A percentile compares a stretch with the other conserved stretches of the same genome.
phyloP scores from a whole-genome alignment of 2,329 filamentous ascomycete genomes.

The Daldinia eschscholtzii region DNA sequence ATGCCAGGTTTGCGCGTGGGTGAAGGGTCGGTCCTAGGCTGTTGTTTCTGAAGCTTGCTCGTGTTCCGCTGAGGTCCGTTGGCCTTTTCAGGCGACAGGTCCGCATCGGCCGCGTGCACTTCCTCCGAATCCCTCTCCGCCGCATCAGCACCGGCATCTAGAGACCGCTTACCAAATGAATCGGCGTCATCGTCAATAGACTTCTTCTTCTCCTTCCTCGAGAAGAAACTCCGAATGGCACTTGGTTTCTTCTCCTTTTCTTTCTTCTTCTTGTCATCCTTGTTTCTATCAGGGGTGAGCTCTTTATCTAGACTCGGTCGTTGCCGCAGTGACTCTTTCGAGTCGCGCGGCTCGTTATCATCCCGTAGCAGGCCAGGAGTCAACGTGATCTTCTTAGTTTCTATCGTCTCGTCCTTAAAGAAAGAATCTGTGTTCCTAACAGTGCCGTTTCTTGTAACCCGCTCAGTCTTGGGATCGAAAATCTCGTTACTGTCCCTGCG shows the following conservation, averaged over 20 bases:
- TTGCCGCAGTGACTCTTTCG: conserved; percentile 63
- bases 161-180: conserved; percentile 71
- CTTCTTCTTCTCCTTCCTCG: conserved; percentile 72
- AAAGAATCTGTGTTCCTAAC: conserved; percentile 95
- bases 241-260: conserved; percentile 67
- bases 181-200: conserved; percentile 70
- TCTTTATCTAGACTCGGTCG: conserved; percentile 69
- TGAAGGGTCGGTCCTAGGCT: conserved; percentile 64
- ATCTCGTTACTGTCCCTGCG: conserved; percentile 75
- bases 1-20: conserved; percentile 58
- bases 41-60: conserved; percentile 79
- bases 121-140: conserved; percentile 59
- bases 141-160: conserved; percentile 61
- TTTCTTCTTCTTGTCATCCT: conserved; percentile 76
- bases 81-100: conserved; percentile 61
- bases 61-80: conserved; percentile 65
- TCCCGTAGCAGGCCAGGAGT: conserved; percentile 93
- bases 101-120: conserved; percentile 59
- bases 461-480: conserved; percentile 66
- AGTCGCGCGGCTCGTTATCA: conserved; percentile 68
- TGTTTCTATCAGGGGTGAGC: conserved; percentile 63
- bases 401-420: conserved; percentile 94
- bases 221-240: conserved; percentile 70
- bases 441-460: conserved; percentile 84
- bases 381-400: conserved; percentile 96